Base-by-base conservation (phyloP, 2,329 filamentous ascomycete species). In the Colletotrichum sp. region DNA sequence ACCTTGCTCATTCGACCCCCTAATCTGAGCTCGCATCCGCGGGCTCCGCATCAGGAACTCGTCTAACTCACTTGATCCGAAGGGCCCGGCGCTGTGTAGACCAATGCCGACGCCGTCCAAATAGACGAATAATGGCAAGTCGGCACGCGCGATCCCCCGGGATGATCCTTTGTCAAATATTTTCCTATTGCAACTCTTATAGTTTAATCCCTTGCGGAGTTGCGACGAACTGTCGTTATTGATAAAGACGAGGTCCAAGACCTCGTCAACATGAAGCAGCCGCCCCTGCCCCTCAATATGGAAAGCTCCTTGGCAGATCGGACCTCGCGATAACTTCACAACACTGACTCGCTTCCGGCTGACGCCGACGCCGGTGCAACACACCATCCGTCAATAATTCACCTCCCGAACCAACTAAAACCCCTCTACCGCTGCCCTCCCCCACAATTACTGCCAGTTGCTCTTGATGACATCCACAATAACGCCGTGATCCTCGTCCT, bases 401-500 rank as follows among this genome's bases (percentile, higher is more conserved):
- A 13, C 43, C n/a, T 21, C n/a, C 43, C 43, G n/a, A 4, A 47
- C 43, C 43, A 7, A 7, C 43, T 9, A 12, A n/a, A 18, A 8
- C 31, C 18, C 38, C 18, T 47, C 43, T 43, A 43, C 38, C 38
- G 38, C 38, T 43, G 29, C 29, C 29, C 29, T 31, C 29, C 33
- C 13, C 57, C 18, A 31, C 16, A 29, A 38, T 72, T 47, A 73
- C 31, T 73, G 38, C 86, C 86, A 88, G 70, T 86, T 83, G 33
- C 90, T 88, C 77, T 87, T 86, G 55, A 95, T 86, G 1, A 90
- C 91, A 80, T 95, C 93, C 1, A 94, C 89, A 79, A 96, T 91
- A 47, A 95, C 90, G 11, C 90, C 91, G 82, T 97, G 94, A 82
- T 96, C 94, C 84, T 95, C 90, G 78, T 94, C 87, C 82, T 95